Base-by-base conservation (phyloP, 148 eudicot species). In the Chenopodium album region DNA sequence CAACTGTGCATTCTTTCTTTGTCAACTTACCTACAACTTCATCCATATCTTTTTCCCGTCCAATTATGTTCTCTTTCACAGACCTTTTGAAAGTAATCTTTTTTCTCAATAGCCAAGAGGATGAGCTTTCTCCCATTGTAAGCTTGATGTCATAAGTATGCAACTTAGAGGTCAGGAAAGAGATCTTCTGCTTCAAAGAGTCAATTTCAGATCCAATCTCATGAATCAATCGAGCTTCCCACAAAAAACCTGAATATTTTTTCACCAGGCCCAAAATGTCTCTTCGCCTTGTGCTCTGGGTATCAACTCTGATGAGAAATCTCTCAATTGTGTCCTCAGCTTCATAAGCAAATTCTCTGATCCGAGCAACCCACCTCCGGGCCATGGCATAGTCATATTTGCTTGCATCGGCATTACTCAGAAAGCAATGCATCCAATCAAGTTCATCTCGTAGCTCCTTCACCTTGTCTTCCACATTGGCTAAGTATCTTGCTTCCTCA, bases 261-360 rank as follows among this genome's bases (percentile, higher is more conserved):
- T 13, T 79, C 14, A 79, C 1, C 63, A 0, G 23, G 0, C 71
- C 54, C 32, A 31, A 13, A 2, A 64, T 48, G 2, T 32, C 66
- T 48, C 26, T 50, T 47, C 83, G 34, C 3, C 73, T 48, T 74
- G 73, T 56, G 0, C 62, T 64, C 9, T 4, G 20, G 13, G 34
- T 44, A 47, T 73, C 72, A 41, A 82, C 67, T 50, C 44, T 73
- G 22, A 62, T 16, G 34, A 79, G 75, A 72, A 73, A 85, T 19
- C 47, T 74, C 66, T 85, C 87, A 2, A 79, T 44, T 2, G 72
- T 75, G 67, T 85, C 82, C 77, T 82, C 87, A 12, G 87, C 82
- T 32, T 85, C 87, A 32, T 81, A 85, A 0, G 87, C 82, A 32
- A 82, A 85, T 20, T 85, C 85, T 75, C 83, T 46, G 19, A 85